These are phyloP conservation scores for Macrophomina pseudophaseolina DNA, from an alignment of 2,329 filamentous ascomycete species.

Conservation along the genomic window DNA sequence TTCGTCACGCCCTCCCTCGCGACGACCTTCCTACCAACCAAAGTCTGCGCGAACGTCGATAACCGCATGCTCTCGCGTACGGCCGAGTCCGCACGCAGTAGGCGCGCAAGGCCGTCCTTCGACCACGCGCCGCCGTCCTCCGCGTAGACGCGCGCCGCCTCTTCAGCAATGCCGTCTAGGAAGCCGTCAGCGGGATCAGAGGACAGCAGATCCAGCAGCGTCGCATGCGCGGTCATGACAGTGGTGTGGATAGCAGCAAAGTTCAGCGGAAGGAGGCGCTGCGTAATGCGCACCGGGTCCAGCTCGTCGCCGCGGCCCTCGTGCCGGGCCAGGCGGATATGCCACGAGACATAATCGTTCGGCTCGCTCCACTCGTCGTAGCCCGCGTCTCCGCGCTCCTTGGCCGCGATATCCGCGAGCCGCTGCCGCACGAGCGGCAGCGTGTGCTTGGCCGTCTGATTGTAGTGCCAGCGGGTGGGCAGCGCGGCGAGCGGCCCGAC, in stretches of 20 bases:
- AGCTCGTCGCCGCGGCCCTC: conserved; percentile 54
- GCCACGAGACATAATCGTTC: conserved; percentile 65
- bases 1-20: conserved; percentile 33
- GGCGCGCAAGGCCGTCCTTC: conserved; percentile 33
- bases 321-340: conserved; percentile 56
- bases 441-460: conserved; percentile 48
- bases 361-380: conserved; percentile 53
- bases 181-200: conserved; percentile 31
- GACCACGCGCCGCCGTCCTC: conserved; percentile 28
- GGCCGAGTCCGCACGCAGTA: conserved; percentile 36
- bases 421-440: conserved; percentile 58
- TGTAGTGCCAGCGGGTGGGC: conserved; percentile 56
- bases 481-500: conserved; percentile 54
- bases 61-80: conserved; percentile 41
- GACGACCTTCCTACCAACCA: conserved; percentile 36
- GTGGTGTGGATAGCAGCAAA: conserved; percentile 67
- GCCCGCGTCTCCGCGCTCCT: conserved; percentile 48
- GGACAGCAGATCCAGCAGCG: conserved; percentile 29
- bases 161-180: conserved; percentile 23
- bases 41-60: conserved; percentile 32
- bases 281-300: conserved; percentile 55
- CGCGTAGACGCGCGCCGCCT: not conserved
- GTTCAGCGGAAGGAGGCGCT: conserved; percentile 60
- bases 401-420: conserved; percentile 50
- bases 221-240: conserved; percentile 55